Conservation (phyloP, 306 rosid genomes). For the Ochetophila trinervis region DNA sequence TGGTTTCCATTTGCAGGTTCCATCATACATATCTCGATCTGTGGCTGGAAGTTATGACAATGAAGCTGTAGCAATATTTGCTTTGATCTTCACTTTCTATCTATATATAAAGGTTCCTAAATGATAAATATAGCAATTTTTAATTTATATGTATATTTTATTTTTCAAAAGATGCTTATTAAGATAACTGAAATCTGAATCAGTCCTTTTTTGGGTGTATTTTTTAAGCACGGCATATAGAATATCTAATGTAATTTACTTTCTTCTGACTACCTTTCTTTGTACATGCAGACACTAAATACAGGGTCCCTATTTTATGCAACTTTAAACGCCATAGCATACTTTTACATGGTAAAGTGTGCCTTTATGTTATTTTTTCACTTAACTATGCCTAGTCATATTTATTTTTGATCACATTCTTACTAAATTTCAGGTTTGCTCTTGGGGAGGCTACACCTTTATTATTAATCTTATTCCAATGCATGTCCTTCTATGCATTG, state of each 20-base stretch:
- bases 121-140: background rate
- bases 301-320: constrained; percentile 99
- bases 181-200: no score
- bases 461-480: constrained; percentile 97
- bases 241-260: constrained; percentile 5
- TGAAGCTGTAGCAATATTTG: constrained; percentile 99
- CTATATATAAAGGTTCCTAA: constrained; percentile 88
- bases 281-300: constrained; percentile 72
- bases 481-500: constrained; percentile 94
- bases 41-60: constrained; percentile 99
- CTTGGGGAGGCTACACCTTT: constrained; percentile 99
- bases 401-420: constrained; percentile 23
- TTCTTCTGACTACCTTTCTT: constrained; percentile 40
- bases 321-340: constrained; percentile 86
- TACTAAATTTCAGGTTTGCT: constrained; percentile 76
- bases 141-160: constrained; percentile 4
- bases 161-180: constrained; percentile 4
- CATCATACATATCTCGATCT: constrained; percentile 96
- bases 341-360: constrained; percentile 89
- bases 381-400: constrained; percentile 16
- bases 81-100: constrained; percentile 91
- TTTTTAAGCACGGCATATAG: background rate
- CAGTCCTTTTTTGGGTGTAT: background rate
- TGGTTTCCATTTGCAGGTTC: constrained; percentile 68
- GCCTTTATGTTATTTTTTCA: constrained; percentile 16